Evolutionary conservation across 106 monocot species (phyloP), one percentile per base, ranked within the genome.

Genomic region (Posidonia australis): DNA sequence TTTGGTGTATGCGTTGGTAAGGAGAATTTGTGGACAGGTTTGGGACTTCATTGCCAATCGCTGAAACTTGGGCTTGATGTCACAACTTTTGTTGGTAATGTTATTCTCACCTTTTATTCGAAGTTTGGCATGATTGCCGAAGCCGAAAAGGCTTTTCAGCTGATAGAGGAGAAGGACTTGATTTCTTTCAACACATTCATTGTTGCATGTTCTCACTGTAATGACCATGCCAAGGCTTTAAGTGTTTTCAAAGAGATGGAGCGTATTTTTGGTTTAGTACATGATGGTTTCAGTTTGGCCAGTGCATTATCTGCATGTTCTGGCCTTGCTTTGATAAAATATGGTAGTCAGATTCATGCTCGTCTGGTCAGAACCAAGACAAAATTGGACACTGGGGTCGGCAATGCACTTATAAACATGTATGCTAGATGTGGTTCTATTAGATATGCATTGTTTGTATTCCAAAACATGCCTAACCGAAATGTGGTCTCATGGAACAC

Each of bases 401-500:
- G 48, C 49, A 84, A 88, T 72, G 83, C 78, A 11, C 67, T 88
- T 22, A 69, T 88, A 41, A 84, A 84, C 71, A 79, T 83, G 81
- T 88, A 88, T 52, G 76, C 76, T 5, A 88, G 84, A 56, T 88
- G 88, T 63, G 88, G 88, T 51, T 53, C 36, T 27, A 81, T 81
- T 27, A 13, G 21, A 26, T 72, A 71, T 63, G 83, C 84, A 22
- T 29, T 31, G 28, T 24, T 25, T 44, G 5, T 72, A 17, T 88
- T 88, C 22, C 43, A 63, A 60, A 0, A 4, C 26, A 54, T 84
- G 63, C 52, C 57, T 0, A 57, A 69, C 11, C 65, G 58, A 55
- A 88, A 88, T 71, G 54, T 84, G 56, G 67, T 88, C 60, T 84
- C 88, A 0, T 88, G 76, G 73, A 88, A 88, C 70, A 84, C 83